phyloP scores from a whole-genome alignment of 768 basidiomycete genomes.

The Flagelloscypha sp. region DNA sequence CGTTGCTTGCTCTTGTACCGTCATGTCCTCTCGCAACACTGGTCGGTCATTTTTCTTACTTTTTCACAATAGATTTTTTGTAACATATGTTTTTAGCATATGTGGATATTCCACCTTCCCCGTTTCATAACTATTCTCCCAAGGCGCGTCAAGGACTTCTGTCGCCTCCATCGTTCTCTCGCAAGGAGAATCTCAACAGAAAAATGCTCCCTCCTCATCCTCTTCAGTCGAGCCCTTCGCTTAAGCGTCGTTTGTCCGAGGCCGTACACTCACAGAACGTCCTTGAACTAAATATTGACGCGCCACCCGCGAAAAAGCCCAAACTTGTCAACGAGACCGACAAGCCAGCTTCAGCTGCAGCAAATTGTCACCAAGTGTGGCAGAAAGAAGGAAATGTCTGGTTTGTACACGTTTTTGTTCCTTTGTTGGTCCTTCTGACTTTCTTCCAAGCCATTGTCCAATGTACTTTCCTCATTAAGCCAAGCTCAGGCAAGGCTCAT shows the following conservation, averaged over 20 bases:
- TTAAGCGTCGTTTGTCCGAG: conserved; percentile 2
- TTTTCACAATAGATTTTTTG: too few relatives aligned
- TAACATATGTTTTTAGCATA: too few relatives aligned
- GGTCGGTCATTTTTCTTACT: too few relatives aligned
- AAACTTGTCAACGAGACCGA: conserved; percentile 27
- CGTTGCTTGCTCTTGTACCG: too few relatives aligned
- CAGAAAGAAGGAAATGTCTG: conserved; percentile 31
- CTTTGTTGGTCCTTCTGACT: conserved; percentile 6
- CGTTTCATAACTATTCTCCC: conserved; percentile 27
- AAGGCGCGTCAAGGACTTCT: conserved; percentile 6
- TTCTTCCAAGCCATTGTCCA: conserved; percentile 21
- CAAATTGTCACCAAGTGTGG: conserved; percentile 68
- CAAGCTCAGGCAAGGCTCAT: conserved; percentile 12
- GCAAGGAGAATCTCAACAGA: conserved; percentile 5
- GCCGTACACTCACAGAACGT: conserved; percentile 7
- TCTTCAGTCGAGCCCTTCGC: not conserved
- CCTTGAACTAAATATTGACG: conserved; percentile 17
- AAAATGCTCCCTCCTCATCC: conserved; percentile 6
- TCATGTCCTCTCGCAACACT: too few relatives aligned
- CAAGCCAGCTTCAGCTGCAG: conserved; percentile 19
- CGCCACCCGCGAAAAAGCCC: conserved; percentile 36
- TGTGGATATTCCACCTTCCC: conserved; percentile 51
- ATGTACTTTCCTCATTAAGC: conserved; percentile 26
- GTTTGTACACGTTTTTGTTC: not conserved
- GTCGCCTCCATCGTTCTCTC: not conserved